Base-by-base conservation (phyloP, 2,329 filamentous ascomycete species). In the Alternaria solani region DNA sequence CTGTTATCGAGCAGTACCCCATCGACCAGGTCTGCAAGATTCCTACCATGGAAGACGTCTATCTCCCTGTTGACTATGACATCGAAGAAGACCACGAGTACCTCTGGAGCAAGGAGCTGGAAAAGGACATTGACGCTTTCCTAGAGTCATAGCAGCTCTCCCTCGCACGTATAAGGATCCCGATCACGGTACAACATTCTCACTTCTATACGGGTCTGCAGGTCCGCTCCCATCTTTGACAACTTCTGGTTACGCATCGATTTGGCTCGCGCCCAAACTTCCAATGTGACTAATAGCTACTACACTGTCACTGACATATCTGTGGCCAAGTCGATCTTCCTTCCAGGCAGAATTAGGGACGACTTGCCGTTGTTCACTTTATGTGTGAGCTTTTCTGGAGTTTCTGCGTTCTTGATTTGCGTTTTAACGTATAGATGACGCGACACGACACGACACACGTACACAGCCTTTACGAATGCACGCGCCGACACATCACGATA, bases 21-120 rank as follows among this genome's bases (percentile, higher is more conserved):
- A 68, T 83, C 1, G 81, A 84, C 36, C 71, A 80, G 39, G 71
- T 78, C 14, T 66, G 68, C 34, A 66, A 67, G 28, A 70, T 79
- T 25, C 78, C 78, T 0, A 76, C 73, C 4, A 73, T 77, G 68
- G 72, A 79, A 47, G 78, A 80, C 30, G 64, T 79, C 25, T 75
- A 75, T 36, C 71, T 77, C 18, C 78, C 78, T 1, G 73, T 79
- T 8, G 75, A 78, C 23, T 75, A 79, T 49, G 26, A 67, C 43
- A 75, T 75, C 41, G 73, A 75, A 16, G 65, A 72, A 5, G 67
- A 71, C 39, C 72, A 69, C 39, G 63, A 67, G 32, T 63, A 67
- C 18, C 65, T 76, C 5, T 66, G 75, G 58, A 74, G 64, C 57
- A 63, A 67, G 25, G 64, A 68, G 2, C 61, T 76, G 5, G 69